Conservation (phyloP, 2,329 filamentous ascomycete genomes). For the Colletotrichum caudatum region DNA sequence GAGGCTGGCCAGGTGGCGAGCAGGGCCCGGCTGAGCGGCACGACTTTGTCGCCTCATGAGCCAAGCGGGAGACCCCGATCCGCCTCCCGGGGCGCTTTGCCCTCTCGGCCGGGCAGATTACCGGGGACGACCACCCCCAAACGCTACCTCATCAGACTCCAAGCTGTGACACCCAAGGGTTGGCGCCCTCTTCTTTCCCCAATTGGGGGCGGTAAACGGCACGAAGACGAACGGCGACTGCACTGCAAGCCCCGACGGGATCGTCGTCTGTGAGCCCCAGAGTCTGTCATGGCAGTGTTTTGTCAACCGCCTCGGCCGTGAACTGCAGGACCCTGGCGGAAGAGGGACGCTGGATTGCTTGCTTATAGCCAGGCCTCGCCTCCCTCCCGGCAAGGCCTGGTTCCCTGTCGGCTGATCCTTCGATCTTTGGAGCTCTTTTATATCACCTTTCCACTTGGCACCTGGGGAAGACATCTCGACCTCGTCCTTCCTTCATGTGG, state of each 20-base stretch:
- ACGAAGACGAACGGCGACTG: neutral
- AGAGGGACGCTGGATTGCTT: neutral
- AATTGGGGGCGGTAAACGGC: slow-evolving; percentile 2
- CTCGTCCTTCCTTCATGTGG: neutral
- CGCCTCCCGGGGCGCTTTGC: slow-evolving; percentile 20
- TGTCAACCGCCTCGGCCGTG: neutral
- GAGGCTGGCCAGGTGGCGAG: neutral
- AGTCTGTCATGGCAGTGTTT: slow-evolving; percentile 17
- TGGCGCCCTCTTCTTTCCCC: slow-evolving; percentile 18
- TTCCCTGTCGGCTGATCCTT: slow-evolving; percentile 19
- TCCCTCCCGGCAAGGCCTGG: neutral
- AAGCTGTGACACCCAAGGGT: slow-evolving; percentile 32
- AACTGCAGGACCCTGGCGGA: slow-evolving; percentile 9
- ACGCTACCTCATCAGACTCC: slow-evolving; percentile 34
- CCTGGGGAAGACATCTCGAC: neutral
- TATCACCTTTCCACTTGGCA: slow-evolving; percentile 12
- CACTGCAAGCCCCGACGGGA: slow-evolving; percentile 5
- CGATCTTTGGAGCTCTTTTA: slow-evolving; percentile 28
- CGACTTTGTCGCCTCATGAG: neutral
- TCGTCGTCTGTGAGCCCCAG: slow-evolving; percentile 18
- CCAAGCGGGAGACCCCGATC: slow-evolving; percentile 23
- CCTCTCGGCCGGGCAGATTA: slow-evolving; percentile 22
- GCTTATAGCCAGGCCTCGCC: slow-evolving; percentile 36
- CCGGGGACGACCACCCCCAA: slow-evolving; percentile 19
- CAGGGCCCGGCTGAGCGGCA: neutral